A percentile compares a stretch with the other conserved stretches of the same genome.
Conservation (phyloP, 352 stramenopile genomes). For the Phytopythium boreale region DNA sequence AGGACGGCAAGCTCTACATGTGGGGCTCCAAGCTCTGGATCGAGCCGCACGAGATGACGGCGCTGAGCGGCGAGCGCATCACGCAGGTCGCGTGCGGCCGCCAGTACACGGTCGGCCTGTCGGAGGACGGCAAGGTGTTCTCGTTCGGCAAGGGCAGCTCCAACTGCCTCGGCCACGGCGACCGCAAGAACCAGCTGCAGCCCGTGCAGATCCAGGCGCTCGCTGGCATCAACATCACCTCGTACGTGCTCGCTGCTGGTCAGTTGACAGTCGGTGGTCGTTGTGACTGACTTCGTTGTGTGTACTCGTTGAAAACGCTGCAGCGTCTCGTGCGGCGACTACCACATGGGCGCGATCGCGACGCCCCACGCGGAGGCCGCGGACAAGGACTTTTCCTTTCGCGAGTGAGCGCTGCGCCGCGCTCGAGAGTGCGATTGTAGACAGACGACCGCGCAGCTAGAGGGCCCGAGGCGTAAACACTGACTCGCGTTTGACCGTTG, state of each 20-base stretch:
- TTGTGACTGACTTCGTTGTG: constrained; percentile 5
- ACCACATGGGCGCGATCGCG: constrained; percentile 84
- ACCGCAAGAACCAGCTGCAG: constrained; percentile 88
- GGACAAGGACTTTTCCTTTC: constrained; percentile 84
- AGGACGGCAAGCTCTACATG: constrained; percentile 75
- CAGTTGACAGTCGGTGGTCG: background rate
- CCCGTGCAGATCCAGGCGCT: constrained; percentile 73
- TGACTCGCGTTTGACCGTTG: background rate
- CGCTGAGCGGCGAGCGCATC: constrained; percentile 66
- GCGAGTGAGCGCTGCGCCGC: constrained; percentile 20
- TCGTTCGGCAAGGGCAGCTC: constrained; percentile 88
- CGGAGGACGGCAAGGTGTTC: constrained; percentile 70
- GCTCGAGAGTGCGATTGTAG: background rate
- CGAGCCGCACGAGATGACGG: constrained; percentile 89
- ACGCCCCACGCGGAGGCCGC: constrained; percentile 61
- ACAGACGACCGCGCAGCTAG: background rate
- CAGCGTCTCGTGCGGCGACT: constrained; percentile 82
- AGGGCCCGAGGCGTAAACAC: background rate
- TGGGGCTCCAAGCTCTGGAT: constrained; percentile 91
- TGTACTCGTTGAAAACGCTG: constrained; percentile 4
- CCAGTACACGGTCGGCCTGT: constrained; percentile 81
- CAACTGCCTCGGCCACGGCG: constrained; percentile 86
- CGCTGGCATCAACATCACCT: constrained; percentile 51
- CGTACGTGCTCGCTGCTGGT: constrained; percentile 31
- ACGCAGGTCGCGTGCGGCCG: constrained; percentile 82